Evolutionary conservation across 2,329 filamentous ascomycete genomes (phyloP), one percentile per base, ranked within the genome.

Genomic region (Aspergillus sp.): DNA sequence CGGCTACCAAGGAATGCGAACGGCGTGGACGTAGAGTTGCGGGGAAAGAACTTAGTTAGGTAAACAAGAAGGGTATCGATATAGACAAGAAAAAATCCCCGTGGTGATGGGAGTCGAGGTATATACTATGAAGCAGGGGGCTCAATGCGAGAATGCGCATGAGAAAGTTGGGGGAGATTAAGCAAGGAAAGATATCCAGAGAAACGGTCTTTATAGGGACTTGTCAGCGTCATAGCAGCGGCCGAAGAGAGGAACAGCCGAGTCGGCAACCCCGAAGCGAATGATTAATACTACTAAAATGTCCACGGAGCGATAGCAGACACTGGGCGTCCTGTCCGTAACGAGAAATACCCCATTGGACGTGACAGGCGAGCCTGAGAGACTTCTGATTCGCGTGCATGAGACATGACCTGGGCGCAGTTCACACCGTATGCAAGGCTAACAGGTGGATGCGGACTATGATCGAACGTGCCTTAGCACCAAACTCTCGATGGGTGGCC

Each of bases 361-460:
- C 13, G 41, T 54, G 41, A 39, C 25, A 30, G 36, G 41, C 25
- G 41, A 36, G 50, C 5, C 30, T 25, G 36, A 48, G 36, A 27
- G 42, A 21, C 10, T 27, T 49, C 21, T 59, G 57, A 49, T 59
- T 59, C 57, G 57, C 15, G 47, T 54, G 38, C 27, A 55, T 55
- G 53, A 55, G 53, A 55, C 39, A 55, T 47, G 23, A 27, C 42
- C 53, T 30, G 17, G 39, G 39, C 30, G 38, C n/a, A 36, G 23
- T 55, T 42, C 42, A 44, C 53, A 44, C 39, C 53, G 41, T 39
- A 39, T 39, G 39, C 53, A 44, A 32, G 42, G 53, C 53, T 55
- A 44, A 55, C 53, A 27, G 53, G 19, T 11, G 13, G 42, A 32
- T 44, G n/a, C 25, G 47, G 52, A 38, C 23, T 42, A 38, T 54